Evolutionary conservation across 169 alveolate genomes (phyloP).

Genomic region (Miamiensis avidus): DNA sequence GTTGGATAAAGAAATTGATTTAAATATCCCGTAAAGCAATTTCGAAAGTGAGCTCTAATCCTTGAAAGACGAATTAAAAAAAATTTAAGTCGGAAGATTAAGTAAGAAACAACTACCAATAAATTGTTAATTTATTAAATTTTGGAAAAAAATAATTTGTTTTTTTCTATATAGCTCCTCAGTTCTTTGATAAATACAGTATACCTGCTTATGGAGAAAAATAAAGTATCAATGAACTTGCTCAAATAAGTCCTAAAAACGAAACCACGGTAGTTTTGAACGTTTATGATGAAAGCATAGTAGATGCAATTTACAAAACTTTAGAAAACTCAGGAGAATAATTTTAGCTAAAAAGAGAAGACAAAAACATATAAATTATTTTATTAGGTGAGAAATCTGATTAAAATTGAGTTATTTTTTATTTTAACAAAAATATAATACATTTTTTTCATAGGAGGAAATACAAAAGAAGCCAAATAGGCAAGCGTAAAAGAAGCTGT

Average conservation of each 20-base stretch:
- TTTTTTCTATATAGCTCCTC: background rate
- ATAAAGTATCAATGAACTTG: constrained; percentile 35
- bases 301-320: background rate
- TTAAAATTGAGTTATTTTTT: no score
- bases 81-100: background rate
- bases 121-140: no score
- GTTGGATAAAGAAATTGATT: background rate
- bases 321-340: background rate
- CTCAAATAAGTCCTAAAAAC: background rate
- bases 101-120: background rate
- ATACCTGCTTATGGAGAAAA: constrained; percentile 18
- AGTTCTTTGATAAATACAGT: background rate
- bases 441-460: background rate
- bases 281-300: background rate
- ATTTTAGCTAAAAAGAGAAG: background rate
- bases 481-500: background rate
- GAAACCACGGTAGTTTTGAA: background rate
- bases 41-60: background rate
- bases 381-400: background rate
- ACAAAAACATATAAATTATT: no score
- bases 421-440: no score
- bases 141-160: no score
- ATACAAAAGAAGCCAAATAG: background rate
- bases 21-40: background rate
- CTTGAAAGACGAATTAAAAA: no score